Conservation (phyloP, 345 rosid species). For the Psidium guajava region DNA sequence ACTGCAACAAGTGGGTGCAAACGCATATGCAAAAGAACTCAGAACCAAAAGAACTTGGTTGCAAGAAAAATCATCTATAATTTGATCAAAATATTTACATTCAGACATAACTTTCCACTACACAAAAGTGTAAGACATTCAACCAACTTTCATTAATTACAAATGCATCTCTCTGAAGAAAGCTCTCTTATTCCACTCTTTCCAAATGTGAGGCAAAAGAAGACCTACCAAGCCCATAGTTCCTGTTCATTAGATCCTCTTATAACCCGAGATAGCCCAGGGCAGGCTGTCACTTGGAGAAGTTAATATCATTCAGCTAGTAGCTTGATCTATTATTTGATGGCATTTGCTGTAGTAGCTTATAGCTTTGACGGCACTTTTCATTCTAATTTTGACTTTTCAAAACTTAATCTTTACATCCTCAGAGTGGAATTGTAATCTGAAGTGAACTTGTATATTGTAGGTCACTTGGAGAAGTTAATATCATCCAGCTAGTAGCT, state of each 20-base stretch:
- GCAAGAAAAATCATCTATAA: not conserved
- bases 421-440: not conserved
- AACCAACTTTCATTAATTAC: not conserved
- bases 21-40: not conserved
- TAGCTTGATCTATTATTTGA: not conserved
- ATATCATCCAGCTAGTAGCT: not conserved
- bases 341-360: not conserved
- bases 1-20: not conserved
- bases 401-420: not conserved
- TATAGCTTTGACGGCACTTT: not conserved
- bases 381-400: not conserved
- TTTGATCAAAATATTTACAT: not conserved
- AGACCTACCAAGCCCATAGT: not conserved
- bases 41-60: not conserved
- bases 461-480: not conserved
- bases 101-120: not conserved
- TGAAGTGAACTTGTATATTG: not conserved
- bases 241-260: not conserved
- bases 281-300: not conserved
- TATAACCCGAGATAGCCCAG: not conserved
- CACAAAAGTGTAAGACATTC: not conserved
- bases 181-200: not conserved
- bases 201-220: not conserved
- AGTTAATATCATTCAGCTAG: not conserved
- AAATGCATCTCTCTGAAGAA: not conserved